A percentile compares a stretch with the other conserved stretches of the same genome.
phyloP scores from a whole-genome alignment of 2,329 filamentous ascomycete genomes.

The Xylaria sp. region DNA sequence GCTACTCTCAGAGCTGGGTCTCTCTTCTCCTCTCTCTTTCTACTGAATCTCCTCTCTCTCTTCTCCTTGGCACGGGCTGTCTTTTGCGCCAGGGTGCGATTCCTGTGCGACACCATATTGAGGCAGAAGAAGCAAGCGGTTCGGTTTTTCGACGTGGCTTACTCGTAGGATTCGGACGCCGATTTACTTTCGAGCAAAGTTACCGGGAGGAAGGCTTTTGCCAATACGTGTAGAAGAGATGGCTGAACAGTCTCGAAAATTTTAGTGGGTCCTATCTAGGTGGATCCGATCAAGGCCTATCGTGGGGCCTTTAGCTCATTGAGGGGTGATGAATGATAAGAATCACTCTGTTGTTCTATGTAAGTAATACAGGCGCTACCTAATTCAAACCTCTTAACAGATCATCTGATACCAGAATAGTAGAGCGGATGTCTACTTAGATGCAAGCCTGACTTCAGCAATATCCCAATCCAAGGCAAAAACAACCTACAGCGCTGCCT shows the following conservation, averaged over 20 bases:
- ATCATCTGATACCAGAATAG: too few relatives aligned
- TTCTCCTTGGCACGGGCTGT: conserved; percentile 77
- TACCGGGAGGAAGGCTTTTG: neutral
- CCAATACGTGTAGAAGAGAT: neutral
- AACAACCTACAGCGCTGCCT: neutral
- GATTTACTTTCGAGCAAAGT: neutral
- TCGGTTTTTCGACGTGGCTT: neutral
- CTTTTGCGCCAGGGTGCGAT: conserved; percentile 73
- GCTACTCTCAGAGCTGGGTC: conserved; percentile 79
- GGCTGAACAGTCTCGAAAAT: conserved; percentile 34
- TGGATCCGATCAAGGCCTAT: conserved; percentile 4
- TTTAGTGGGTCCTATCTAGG: conserved; percentile 35
- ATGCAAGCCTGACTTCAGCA: neutral
- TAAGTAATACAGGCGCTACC: too few relatives aligned
- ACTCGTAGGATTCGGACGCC: neutral
- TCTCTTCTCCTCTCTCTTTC: conserved; percentile 86
- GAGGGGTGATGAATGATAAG: conserved; percentile 15
- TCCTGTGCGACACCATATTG: conserved; percentile 37
- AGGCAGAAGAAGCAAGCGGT: neutral
- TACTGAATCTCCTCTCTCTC: conserved; percentile 78
- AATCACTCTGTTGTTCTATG: too few relatives aligned
- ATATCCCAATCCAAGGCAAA: neutral
- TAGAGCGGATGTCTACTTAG: neutral
- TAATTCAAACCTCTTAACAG: too few relatives aligned
- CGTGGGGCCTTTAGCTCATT: conserved; percentile 13